A percentile compares a stretch with the other conserved stretches of the same genome.
Conservation (phyloP, 1,284 basidiomycete species). For the Rhodotorula sp. region DNA sequence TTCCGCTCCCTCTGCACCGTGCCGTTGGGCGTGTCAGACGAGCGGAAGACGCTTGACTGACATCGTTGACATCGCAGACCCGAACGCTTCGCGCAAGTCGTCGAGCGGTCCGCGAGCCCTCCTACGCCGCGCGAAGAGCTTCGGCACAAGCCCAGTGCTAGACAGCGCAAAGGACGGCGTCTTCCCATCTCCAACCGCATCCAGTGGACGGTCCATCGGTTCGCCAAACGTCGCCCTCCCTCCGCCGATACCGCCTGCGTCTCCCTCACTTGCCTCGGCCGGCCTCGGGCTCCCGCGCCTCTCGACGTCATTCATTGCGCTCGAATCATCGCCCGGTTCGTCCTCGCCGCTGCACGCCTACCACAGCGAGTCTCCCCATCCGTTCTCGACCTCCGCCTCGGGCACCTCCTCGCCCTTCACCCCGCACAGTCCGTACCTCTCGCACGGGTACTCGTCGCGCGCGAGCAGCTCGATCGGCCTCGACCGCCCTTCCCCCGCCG, state of each 20-base stretch:
- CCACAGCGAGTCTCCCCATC: background rate
- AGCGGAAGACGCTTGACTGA: background rate
- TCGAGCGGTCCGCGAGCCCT: slow-evolving; percentile 22
- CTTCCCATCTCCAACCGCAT: background rate
- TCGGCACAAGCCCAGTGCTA: slow-evolving; percentile 31
- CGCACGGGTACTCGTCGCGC: background rate
- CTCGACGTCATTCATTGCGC: slow-evolving; percentile 9
- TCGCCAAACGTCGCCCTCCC: background rate
- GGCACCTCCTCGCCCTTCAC: slow-evolving; percentile 15
- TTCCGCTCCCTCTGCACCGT: background rate
- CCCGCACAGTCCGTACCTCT: slow-evolving; percentile 3
- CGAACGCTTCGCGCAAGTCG: slow-evolving; percentile 9
- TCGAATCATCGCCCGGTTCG: slow-evolving; percentile 3
- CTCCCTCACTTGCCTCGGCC: background rate
- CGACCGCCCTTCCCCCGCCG: background rate
- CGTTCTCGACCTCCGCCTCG: background rate
- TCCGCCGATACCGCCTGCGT: background rate
- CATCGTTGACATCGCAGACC: background rate
- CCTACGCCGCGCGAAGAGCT: slow-evolving; percentile 31
- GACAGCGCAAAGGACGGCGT: background rate
- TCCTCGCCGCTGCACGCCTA: background rate
- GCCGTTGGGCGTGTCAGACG: background rate
- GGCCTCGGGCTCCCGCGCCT: background rate
- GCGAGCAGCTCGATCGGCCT: background rate
- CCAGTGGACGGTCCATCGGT: background rate